phyloP scores from a whole-genome alignment of 2,329 filamentous ascomycete species.

The Aspergillus tanneri region DNA sequence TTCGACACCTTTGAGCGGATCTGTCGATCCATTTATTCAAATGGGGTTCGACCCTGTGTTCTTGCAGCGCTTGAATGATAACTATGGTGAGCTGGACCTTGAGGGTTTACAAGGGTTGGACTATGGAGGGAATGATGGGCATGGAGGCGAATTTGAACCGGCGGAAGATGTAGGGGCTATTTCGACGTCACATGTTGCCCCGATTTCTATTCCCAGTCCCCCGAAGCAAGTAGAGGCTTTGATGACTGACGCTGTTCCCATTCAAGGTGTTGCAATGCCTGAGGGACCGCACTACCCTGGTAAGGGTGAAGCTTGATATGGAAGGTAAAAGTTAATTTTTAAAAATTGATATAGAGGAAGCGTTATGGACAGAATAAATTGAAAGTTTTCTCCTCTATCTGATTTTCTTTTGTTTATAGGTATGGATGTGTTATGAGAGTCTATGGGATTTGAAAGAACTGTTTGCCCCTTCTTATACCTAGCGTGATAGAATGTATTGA shows the following conservation, averaged over 20 bases:
- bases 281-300: slow-evolving; percentile 2
- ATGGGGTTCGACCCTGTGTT: slow-evolving; percentile 42
- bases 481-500: not conserved
- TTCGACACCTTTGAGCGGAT: slow-evolving; percentile 31
- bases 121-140: slow-evolving; percentile 18
- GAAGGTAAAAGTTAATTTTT: not conserved
- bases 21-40: slow-evolving; percentile 36
- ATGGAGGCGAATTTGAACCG: slow-evolving; percentile 9
- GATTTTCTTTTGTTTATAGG: too few relatives aligned
- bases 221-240: slow-evolving; percentile 13
- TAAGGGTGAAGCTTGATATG: slow-evolving; percentile 1
- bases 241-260: slow-evolving; percentile 13
- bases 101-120: slow-evolving; percentile 31
- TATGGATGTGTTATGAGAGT: not conserved
- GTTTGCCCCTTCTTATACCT: not conserved
- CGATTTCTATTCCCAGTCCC: slow-evolving; percentile 23
- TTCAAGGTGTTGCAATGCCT: not conserved
- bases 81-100: slow-evolving; percentile 34
- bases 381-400: too few relatives aligned
- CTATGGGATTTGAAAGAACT: not conserved
- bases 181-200: slow-evolving; percentile 9
- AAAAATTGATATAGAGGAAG: not conserved
- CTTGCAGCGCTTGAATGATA: slow-evolving; percentile 36
- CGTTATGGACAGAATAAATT: too few relatives aligned
- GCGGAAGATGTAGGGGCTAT: slow-evolving; percentile 1